Evolutionary conservation across 2,329 filamentous ascomycete genomes (phyloP).

Genomic region (Aurifilum marmelostoma): DNA sequence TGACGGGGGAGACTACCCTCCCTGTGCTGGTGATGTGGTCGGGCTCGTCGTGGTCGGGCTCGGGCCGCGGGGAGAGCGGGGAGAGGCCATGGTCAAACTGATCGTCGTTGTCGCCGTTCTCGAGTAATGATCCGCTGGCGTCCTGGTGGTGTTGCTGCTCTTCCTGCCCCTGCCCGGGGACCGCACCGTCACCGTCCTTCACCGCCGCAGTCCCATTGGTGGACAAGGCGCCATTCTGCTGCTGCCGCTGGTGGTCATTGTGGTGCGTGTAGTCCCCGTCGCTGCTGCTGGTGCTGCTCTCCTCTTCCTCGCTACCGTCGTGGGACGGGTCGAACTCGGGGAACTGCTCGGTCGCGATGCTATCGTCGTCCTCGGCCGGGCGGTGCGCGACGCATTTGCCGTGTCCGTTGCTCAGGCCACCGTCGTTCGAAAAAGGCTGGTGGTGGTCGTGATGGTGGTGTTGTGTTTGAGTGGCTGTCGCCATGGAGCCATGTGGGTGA

Average conservation of each 20-base stretch:
- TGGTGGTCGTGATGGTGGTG: slow-evolving; percentile 12
- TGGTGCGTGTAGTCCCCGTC: slow-evolving; percentile 24
- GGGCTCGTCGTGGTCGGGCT: slow-evolving; percentile 18
- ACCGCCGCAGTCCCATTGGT: neutral
- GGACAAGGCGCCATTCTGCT: neutral
- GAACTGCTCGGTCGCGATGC: slow-evolving; percentile 29
- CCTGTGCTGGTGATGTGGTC: slow-evolving; percentile 21
- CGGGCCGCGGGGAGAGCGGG: slow-evolving; percentile 17
- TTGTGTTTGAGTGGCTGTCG: slow-evolving; percentile 19
- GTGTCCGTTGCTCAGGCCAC: slow-evolving; percentile 22
- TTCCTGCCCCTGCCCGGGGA: neutral
- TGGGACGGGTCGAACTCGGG: slow-evolving; percentile 29
- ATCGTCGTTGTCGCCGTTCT: slow-evolving; percentile 4
- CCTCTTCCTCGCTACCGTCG: slow-evolving; percentile 26
- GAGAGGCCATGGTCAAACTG: slow-evolving; percentile 10
- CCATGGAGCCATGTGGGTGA: slow-evolving; percentile 30
- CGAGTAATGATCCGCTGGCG: neutral
- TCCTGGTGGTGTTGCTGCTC: neutral
- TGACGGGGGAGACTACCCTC: slow-evolving; percentile 32
- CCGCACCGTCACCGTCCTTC: neutral
- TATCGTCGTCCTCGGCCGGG: slow-evolving; percentile 26
- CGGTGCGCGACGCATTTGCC: slow-evolving; percentile 9
- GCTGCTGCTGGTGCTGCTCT: neutral
- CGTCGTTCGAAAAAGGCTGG: slow-evolving; percentile 15
- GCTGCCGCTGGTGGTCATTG: neutral